phyloP scores from a whole-genome alignment of 1,284 basidiomycete genomes.

The Ganoderma multipileum region DNA sequence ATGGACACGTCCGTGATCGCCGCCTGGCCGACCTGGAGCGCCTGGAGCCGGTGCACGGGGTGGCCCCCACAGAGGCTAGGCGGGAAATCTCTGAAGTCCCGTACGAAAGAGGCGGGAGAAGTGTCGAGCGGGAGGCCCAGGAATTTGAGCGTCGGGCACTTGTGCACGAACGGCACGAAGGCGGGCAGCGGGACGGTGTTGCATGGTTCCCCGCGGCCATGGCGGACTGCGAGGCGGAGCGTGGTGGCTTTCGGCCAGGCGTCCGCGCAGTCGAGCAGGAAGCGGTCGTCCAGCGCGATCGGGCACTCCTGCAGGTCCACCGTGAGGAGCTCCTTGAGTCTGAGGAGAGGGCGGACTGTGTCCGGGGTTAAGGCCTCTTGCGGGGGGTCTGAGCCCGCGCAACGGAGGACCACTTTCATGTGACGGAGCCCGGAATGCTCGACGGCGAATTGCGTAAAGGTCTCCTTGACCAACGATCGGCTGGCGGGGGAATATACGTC shows the following conservation, averaged over 20 bases:
- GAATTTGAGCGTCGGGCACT: neutral
- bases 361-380: neutral
- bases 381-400: neutral
- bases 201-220: neutral
- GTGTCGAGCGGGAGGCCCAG: neutral
- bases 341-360: neutral
- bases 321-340: neutral
- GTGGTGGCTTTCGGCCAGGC: neutral
- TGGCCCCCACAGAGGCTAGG: neutral
- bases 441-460: neutral
- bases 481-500: neutral
- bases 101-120: neutral
- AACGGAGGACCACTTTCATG: neutral
- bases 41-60: neutral
- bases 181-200: neutral
- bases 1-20: neutral
- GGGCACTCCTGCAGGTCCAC: neutral
- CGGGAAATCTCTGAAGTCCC: neutral
- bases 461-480: neutral
- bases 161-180: neutral
- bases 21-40: neutral
- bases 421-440: neutral
- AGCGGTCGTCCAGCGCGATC: neutral
- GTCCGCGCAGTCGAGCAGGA: neutral
- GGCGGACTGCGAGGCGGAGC: neutral